Conservation (phyloP, 1,284 basidiomycete genomes). For the Flammula alnicola region DNA sequence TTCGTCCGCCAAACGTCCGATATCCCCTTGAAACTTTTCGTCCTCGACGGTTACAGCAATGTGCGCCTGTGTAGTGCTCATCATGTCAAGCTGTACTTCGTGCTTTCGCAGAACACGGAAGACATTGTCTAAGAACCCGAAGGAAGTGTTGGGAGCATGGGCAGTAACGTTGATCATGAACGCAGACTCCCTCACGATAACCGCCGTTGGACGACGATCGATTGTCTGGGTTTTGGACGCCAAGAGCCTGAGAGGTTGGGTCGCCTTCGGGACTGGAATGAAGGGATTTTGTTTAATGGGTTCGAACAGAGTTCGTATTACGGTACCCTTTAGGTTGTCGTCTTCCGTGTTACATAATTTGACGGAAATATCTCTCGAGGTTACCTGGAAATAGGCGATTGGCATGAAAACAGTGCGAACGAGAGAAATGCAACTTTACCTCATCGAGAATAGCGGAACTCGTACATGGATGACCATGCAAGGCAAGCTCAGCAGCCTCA, state of each 20-base stretch:
- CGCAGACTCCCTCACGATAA: conserved; percentile 10
- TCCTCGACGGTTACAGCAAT: conserved; percentile 4
- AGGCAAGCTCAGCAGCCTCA: not conserved
- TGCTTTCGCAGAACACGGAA: not conserved
- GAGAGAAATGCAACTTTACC: not conserved
- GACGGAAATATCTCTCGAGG: not conserved
- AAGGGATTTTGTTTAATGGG: not conserved
- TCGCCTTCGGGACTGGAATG: not conserved
- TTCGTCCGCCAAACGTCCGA: conserved; percentile 3
- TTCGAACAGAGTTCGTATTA: not conserved
- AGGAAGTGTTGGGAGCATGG: not conserved
- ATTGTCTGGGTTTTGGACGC: not conserved
- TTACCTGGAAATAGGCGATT: not conserved
- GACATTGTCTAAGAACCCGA: not conserved
- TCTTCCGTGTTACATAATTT: conserved; percentile 1
- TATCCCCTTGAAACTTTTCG: conserved; percentile 1
- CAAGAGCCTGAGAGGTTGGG: not conserved
- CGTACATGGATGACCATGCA: conserved; percentile 2
- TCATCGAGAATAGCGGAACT: not conserved
- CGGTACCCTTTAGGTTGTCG: not conserved
- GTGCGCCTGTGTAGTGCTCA: not conserved
- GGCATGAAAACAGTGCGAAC: not conserved
- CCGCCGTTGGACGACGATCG: conserved; percentile 7
- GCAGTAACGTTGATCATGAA: conserved; percentile 8
- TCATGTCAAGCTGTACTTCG: conserved; percentile 1